Base-by-base conservation (phyloP, 768 basidiomycete genomes). In the Calocybe indica region DNA sequence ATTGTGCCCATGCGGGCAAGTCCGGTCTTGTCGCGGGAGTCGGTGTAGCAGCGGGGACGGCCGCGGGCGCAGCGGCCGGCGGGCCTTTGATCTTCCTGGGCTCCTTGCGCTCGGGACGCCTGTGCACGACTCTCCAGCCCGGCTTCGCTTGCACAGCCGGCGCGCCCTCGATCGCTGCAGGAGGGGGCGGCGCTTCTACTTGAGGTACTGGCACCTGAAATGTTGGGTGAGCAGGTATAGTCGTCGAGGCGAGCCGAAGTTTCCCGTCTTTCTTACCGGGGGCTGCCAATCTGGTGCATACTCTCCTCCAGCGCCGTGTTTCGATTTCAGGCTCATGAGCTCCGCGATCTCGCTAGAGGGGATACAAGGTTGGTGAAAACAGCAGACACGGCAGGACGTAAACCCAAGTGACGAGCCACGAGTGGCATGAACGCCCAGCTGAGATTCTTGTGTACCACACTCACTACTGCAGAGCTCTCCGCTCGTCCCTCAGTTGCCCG, bases 1-100 rank as follows among this genome's bases (percentile, higher is more conserved):
- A 91, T 55, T 89, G 86, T 0, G 88, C 80, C 88, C 88, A 91
- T 1, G 88, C 78, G n/a, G 87, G 86, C 29, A 79, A 13, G 33
- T 76, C 74, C 0, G 76, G 73, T 56, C 78, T 70, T 0, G 74
- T 73, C 8, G 72, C 72, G 1, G 73, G 67, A 0, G 58, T 61
- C 0, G 74, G 69, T 0, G 71, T 71, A 12, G 68, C 71, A 9
- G 69, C 60, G 5, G 64, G 59, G 0, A 69, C 58, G 1, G 72
- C 64, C 5, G 74, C 68, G 11, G 69, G 70, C 5, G 69, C 64
- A 1, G 67, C 61, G 2, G 64, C 62, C 7, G 66, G 72, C 13
- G 65, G 22, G 22, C 22, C 58, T 56, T 73, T 75, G 32, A 67
- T 65, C 30, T 64, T 63, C 8, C 65, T 72, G 49, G 70, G 73